These are phyloP conservation scores for Diaporthe citrichinensis DNA, from an alignment of 2,329 filamentous ascomycete species.

Conservation along the genomic window DNA sequence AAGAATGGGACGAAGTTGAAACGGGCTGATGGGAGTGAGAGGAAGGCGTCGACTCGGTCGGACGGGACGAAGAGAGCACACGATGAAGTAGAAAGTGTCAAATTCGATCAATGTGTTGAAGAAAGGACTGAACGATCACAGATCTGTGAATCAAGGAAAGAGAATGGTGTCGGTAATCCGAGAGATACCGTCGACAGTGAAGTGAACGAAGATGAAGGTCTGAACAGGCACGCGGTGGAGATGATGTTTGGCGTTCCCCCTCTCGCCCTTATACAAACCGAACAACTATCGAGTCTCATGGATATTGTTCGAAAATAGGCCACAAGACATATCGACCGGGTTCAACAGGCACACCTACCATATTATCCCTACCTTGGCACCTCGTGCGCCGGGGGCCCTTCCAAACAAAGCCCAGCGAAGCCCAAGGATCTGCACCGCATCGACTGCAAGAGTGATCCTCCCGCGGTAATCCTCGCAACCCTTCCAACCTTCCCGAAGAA, in stretches of 20 bases:
- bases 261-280: conserved; percentile 25
- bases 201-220: conserved; percentile 12
- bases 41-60: conserved; percentile 11
- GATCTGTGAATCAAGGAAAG: conserved; percentile 33
- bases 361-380: conserved; percentile 8
- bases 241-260: neutral
- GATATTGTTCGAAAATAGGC: conserved; percentile 27
- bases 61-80: conserved; percentile 7
- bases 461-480: conserved; percentile 25
- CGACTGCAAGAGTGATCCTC: conserved; percentile 22
- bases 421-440: conserved; percentile 20
- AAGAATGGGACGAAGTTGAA: conserved; percentile 24
- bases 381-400: conserved; percentile 14
- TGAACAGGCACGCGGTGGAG: too few relatives aligned
- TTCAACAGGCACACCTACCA: conserved; percentile 8
- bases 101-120: neutral
- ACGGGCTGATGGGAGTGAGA: conserved; percentile 9
- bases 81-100: neutral
- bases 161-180: conserved; percentile 18
- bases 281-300: conserved; percentile 15
- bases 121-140: conserved; percentile 38
- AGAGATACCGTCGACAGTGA: conserved; percentile 8
- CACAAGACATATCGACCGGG: conserved; percentile 15
- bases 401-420: conserved; percentile 21
- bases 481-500: conserved; percentile 30